phyloP scores from a whole-genome alignment of 345 rosid genomes.

The Hibiscus trionum region DNA sequence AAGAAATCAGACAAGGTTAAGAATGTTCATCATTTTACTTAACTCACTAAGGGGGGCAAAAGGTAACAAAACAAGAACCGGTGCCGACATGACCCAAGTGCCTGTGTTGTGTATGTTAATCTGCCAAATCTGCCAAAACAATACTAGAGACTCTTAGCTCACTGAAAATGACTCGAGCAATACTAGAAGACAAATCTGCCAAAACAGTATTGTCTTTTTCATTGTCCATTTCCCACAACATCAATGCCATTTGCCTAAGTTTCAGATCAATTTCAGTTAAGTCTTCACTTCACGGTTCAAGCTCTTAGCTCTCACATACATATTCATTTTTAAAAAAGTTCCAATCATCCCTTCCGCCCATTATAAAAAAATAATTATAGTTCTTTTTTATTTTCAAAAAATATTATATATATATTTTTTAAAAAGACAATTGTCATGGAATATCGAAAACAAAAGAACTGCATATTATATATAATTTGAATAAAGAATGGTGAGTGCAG shows the following conservation, averaged over 20 bases:
- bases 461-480: background rate
- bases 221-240: constrained; percentile 9
- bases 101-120: background rate
- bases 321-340: no score
- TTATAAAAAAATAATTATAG: no score
- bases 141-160: no score
- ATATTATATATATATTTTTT: no score
- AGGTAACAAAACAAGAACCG: background rate
- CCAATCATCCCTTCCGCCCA: no score
- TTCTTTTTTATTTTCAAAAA: no score
- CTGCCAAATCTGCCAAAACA: no score
- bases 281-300: background rate
- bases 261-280: background rate
- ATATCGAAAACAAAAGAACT: no score
- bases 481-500: background rate
- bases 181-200: background rate
- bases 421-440: no score
- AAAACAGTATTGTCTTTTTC: constrained; percentile 9
- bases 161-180: background rate
- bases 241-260: background rate
- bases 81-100: background rate
- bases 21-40: background rate
- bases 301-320: no score
- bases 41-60: background rate
- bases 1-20: background rate